Percentiles rank a stretch among this genome's conserved stretches.
Evolutionary conservation across 2,329 filamentous ascomycete genomes (phyloP).

Genomic region (Fusarium guadeloupense): DNA sequence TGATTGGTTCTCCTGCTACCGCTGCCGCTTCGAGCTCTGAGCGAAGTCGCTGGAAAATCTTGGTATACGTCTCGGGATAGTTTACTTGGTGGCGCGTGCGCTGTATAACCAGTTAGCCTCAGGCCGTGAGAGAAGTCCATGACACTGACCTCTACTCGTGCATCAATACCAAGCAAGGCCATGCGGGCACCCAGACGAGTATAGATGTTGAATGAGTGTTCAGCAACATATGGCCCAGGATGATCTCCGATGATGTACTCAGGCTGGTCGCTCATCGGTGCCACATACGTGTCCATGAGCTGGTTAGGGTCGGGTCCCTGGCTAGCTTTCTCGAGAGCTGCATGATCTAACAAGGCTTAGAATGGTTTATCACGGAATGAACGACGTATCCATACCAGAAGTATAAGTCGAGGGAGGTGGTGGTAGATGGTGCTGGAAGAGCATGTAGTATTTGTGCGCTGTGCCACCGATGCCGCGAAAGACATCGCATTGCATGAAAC

Average conservation of each 20-base stretch:
- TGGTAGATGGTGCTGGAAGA: conserved; percentile 94
- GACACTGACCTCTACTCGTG: conserved; percentile 78
- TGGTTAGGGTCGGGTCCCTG: conserved; percentile 75
- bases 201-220: conserved; percentile 88
- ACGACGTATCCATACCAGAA: conserved; percentile 26
- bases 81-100: conserved; percentile 94
- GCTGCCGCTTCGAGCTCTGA: conserved; percentile 76
- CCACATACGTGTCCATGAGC: conserved; percentile 77
- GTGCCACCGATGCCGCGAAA: conserved; percentile 92
- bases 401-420: conserved; percentile 89
- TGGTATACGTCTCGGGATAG: conserved; percentile 88
- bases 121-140: background rate
- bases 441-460: conserved; percentile 97
- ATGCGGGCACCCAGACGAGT: conserved; percentile 83
- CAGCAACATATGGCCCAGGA: conserved; percentile 87
- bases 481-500: conserved; percentile 92
- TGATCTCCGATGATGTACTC: conserved; percentile 82
- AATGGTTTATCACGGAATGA: background rate
- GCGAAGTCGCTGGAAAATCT: conserved; percentile 80
- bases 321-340: conserved; percentile 45
- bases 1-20: conserved; percentile 77
- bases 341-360: conserved; percentile 38
- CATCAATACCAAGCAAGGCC: conserved; percentile 88
- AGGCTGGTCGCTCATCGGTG: conserved; percentile 63
- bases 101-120: conserved; percentile 59